Evolutionary conservation across 805 yeast genomes (phyloP), one percentile per base, ranked within the genome.

Genomic region (Ogataea wickerhamii): DNA sequence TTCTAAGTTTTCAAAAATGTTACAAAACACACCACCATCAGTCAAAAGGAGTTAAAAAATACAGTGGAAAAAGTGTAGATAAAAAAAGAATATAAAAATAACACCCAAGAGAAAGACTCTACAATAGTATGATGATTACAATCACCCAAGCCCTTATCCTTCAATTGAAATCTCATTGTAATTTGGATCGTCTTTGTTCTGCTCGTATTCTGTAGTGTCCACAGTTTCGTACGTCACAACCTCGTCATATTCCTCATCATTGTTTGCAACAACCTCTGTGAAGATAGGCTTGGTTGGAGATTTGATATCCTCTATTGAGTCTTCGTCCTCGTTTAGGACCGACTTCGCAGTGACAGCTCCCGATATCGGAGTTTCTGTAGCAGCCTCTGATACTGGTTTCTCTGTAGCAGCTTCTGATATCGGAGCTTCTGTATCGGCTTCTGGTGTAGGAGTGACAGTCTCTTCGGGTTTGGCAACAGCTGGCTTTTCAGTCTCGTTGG

Each of bases 211-310:
- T 16, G 41, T 55, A 44, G 73, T 73, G 23, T 68, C 64, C 21
- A 76, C 71, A 25, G 76, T 75, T 53, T 73, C 77, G 47, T 73
- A 71, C 6, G 65, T 56, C 17, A 56, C 50, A 31, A 61, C 65
- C 31, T 64, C 68, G 17, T 50, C 60, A 34, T 46, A 58, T n/a
- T 54, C 61, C 24, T 41, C 46, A 18, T 43, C 43, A 16, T 41
- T 29, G 44, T 41, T 46, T 37, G 44, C 56, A 14, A 58, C 56
- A 18, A 51, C 53, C 44, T 58, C 63, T 20, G 61, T 58, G 36
- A 58, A 58, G 12, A 58, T 51, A 4, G 63, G 61, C 31, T 58
- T 52, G n/a, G 48, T 34, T 13, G 32, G 38, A 4, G 45, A 31
- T 24, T 36, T 42, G 17, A 26, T 14, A n/a, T 36, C 48, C 10